These are phyloP conservation scores for Phoma sp. DNA, from an alignment of 2,329 filamentous ascomycete genomes.

Conservation along the genomic window DNA sequence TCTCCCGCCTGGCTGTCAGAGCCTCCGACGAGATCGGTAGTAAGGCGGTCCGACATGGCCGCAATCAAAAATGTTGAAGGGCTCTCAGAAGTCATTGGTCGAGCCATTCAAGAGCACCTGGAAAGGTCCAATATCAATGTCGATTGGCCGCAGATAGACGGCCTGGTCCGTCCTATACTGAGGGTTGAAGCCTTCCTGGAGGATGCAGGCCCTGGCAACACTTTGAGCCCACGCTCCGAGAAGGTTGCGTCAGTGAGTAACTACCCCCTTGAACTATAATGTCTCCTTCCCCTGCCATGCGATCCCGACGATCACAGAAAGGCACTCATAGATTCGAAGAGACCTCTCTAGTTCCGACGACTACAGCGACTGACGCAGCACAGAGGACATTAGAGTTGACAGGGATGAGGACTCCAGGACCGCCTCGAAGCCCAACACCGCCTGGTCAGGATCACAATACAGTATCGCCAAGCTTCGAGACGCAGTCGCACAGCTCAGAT, in stretches of 20 bases:
- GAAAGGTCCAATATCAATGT: constrained; percentile 30
- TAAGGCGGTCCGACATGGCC: constrained; percentile 18
- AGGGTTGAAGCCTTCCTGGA: constrained; percentile 43
- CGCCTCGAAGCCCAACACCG: constrained; percentile 29
- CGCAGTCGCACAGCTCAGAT: constrained; percentile 13
- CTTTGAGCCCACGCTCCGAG: constrained; percentile 24
- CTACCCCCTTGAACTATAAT: neutral
- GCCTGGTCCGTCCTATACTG: constrained; percentile 32
- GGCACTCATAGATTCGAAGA: too few species aligned
- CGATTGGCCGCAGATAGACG: constrained; percentile 35
- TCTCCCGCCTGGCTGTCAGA: neutral
- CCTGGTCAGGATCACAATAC: constrained; percentile 15
- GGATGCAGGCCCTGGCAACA: constrained; percentile 25
- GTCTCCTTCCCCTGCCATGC: too few species aligned
- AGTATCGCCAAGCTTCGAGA: constrained; percentile 8
- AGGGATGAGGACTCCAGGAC: constrained; percentile 32
- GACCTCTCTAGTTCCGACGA: neutral
- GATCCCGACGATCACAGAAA: neutral
- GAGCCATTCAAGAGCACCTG: constrained; percentile 40
- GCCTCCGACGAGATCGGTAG: neutral
- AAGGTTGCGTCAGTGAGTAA: constrained; percentile 38
- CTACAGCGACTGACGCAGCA: neutral
- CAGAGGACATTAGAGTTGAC: constrained; percentile 36
- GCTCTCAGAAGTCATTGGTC: constrained; percentile 39
- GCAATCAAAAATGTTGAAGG: constrained; percentile 31